phyloP scores from a whole-genome alignment of 2,329 filamentous ascomycete species.

The Exophiala aquamarina region DNA sequence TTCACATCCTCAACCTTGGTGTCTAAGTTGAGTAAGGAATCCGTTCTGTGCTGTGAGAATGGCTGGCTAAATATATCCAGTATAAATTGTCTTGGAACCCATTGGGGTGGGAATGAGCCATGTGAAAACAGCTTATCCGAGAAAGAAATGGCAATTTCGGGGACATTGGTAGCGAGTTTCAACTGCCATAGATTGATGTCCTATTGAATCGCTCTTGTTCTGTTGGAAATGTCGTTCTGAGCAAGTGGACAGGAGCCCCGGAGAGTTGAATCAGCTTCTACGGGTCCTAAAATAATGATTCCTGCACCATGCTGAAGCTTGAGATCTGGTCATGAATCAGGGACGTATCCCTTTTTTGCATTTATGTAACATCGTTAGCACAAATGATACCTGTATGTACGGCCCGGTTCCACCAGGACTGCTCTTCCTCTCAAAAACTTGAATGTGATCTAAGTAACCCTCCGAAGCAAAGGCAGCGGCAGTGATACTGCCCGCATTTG shows the following conservation, averaged over 20 bases:
- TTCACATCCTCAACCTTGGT: slow-evolving; percentile 62
- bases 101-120: slow-evolving; percentile 57
- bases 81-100: slow-evolving; percentile 56
- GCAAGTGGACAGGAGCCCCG: slow-evolving; percentile 29
- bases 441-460: slow-evolving; percentile 34
- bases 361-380: too few relatives aligned
- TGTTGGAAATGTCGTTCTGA: slow-evolving; percentile 28
- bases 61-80: too few relatives aligned
- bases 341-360: slow-evolving; percentile 35
- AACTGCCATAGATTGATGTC: slow-evolving; percentile 38
- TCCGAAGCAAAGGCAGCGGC: slow-evolving; percentile 38
- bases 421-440: slow-evolving; percentile 37
- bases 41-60: slow-evolving; percentile 51
- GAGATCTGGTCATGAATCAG: slow-evolving; percentile 31
- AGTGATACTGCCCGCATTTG: slow-evolving; percentile 32
- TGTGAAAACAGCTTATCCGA: slow-evolving; percentile 56
- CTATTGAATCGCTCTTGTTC: slow-evolving; percentile 34
- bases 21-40: slow-evolving; percentile 46
- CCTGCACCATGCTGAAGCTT: slow-evolving; percentile 32
- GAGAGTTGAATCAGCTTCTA: slow-evolving; percentile 35
- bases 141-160: slow-evolving; percentile 43
- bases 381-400: neutral
- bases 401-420: slow-evolving; percentile 38
- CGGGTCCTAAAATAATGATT: too few relatives aligned
- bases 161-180: slow-evolving; percentile 40